Evolutionary conservation across 495 filamentous ascomycete species (phyloP).

Genomic region (Lentithecium fluviatile): DNA sequence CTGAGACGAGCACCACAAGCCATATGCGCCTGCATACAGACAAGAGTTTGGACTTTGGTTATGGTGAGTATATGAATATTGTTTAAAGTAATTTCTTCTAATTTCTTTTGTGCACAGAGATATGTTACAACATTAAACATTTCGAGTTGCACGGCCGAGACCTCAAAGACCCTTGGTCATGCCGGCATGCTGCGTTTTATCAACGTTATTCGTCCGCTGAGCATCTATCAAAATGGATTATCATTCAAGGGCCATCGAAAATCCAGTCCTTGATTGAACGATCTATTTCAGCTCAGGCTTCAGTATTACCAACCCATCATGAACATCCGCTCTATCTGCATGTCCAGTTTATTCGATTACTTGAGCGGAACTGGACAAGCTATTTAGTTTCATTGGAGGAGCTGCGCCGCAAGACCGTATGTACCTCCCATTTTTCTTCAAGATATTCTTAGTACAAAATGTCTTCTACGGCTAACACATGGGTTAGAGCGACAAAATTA

Average conservation of each 20-base stretch:
- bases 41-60: background rate
- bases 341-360: too few species aligned
- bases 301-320: too few species aligned
- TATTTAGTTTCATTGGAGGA: too few species aligned
- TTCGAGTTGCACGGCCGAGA: background rate
- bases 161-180: background rate
- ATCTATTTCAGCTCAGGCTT: too few species aligned
- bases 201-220: background rate
- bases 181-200: background rate
- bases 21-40: background rate
- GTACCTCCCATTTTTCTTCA: too few species aligned
- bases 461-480: too few species aligned
- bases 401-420: too few species aligned
- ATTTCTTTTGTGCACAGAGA: background rate
- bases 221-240: background rate
- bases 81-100: background rate
- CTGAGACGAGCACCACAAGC: background rate
- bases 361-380: too few species aligned
- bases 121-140: background rate
- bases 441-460: too few species aligned
- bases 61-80: background rate
- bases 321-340: too few species aligned
- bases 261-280: too few species aligned
- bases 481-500: too few species aligned
- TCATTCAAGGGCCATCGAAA: background rate